Conservation (phyloP, 1,284 basidiomycete species). For the Ganoderma multipileum region DNA sequence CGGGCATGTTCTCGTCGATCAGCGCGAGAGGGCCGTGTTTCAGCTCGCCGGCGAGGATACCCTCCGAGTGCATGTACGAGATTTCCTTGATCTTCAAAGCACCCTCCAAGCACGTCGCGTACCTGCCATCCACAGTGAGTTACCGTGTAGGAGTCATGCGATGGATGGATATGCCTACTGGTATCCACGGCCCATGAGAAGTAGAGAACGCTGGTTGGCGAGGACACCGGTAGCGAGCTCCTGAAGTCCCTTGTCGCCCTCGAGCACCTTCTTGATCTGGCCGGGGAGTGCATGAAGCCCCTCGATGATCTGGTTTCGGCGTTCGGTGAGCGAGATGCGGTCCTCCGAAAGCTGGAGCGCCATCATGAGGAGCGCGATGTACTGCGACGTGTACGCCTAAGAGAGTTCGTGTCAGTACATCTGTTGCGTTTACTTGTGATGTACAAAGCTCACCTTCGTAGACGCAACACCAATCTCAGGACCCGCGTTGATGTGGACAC, state of each 20-base stretch:
- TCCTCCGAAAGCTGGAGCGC: slow-evolving; percentile 98
- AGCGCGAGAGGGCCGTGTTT: slow-evolving; percentile 98
- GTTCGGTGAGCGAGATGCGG: slow-evolving; percentile 90
- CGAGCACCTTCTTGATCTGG: slow-evolving; percentile 91
- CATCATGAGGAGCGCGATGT: slow-evolving; percentile 98
- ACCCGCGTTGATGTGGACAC: slow-evolving; percentile 99
- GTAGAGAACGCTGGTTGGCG: slow-evolving; percentile 85
- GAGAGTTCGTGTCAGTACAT: slow-evolving; percentile 17
- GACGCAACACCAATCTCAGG: slow-evolving; percentile 99
- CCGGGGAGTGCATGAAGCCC: slow-evolving; percentile 90
- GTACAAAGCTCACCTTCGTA: slow-evolving; percentile 78
- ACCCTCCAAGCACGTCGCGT: slow-evolving; percentile 97
- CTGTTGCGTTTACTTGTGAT: slow-evolving; percentile 3
- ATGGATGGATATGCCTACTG: slow-evolving; percentile 72
- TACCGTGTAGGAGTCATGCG: neutral
- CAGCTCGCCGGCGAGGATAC: slow-evolving; percentile 96
- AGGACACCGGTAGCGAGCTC: slow-evolving; percentile 83
- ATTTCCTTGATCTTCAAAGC: slow-evolving; percentile 99
- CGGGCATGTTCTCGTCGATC: slow-evolving; percentile 98
- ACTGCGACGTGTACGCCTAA: slow-evolving; percentile 98
- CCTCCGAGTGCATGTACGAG: slow-evolving; percentile 92
- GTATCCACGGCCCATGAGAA: slow-evolving; percentile 99
- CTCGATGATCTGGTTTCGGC: slow-evolving; percentile 94
- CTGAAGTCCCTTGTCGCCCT: slow-evolving; percentile 83
- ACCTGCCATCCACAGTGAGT: slow-evolving; percentile 45